Base-by-base conservation (phyloP, 208 protist species). In the Trichomonas vaginalis region DNA sequence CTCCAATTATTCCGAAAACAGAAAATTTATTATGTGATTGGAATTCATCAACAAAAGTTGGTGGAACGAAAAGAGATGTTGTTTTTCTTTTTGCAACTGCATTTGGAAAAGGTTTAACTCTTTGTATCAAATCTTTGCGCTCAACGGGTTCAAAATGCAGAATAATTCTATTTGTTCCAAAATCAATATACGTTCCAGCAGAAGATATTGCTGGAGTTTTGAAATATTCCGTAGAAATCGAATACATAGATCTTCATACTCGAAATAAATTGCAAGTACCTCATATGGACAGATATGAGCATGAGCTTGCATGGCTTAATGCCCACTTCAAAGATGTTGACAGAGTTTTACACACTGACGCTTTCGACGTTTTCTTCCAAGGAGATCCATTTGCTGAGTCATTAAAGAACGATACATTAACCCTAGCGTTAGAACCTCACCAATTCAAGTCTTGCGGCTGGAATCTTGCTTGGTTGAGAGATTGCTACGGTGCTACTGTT, bases 341-440 rank as follows among this genome's bases (percentile, higher is more conserved):
- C 45, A 27, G 45, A 39, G 37, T 92, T 92, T 51, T 92, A 48
- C 86, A 92, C 51, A 45, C 86, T 21, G 86, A 92, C 51, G 12
- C 86, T 15, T 92, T 92, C n/a, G 86, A 92, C 51, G 86, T 92
- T 39, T 92, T 92, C 32, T 92, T 92, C 45, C 86, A 92, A 51
- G 86, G 86, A 12, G 86, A 92, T 51, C 86, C 86, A 39, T 92
- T 92, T 39, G 27, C 86, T 35, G 17, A 42, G 6, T 39, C 17
- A 1, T 8, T 92, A 4, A n/a, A 0, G 0, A 51, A 92, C 17
- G 40, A 48, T 39, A 48, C 86, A 51, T 14, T 92, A 35, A 92
- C 17, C 32, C 37, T 92, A 6, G 45, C 45, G 48, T 42, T 92
- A n/a, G 86, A 92, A 32, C 86, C 86, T n/a, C 86, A 92, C n/a